Evolutionary conservation across 352 stramenopile species (phyloP), one percentile per base, ranked within the genome.

Genomic region (Phytophthora idaei): DNA sequence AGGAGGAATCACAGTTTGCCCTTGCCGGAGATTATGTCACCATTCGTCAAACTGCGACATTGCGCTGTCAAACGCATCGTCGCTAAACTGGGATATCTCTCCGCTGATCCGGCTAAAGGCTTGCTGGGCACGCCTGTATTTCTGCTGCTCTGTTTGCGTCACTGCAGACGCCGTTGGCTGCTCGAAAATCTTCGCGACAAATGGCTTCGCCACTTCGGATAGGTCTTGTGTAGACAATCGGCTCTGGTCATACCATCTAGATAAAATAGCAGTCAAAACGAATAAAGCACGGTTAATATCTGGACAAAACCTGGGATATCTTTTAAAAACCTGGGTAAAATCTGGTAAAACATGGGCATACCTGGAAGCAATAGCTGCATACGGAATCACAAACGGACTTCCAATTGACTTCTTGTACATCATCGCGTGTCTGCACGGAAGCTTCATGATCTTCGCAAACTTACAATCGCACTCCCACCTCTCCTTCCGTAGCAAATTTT

Each of bases 351-450:
- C 39, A 21, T 46, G 39, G 39, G 8, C 39, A 46, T 46, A 46
- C 15, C 39, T 46, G 39, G 5, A 27, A 21, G 12, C 39, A 12
- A 65, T 65, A 8, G 57, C 47, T 46, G 25, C 41, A 52, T 34
- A 65, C 17, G 48, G 47, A 42, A 42, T 15, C 36, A 47, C 57
- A 52, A 65, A 65, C n/a, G 48, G 17, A 64, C 46, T 56, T 5
- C 46, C 36, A 10, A n/a, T 39, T 41, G n/a, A 17, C 17, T 54
- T 34, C 45, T 48, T 62, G 55, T 41, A 62, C n/a, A 41, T 21
- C 41, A 62, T 55, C 44, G 55, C 55, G 32, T 62, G 55, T 31
- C 44, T 44, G n/a, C 55, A 62, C 29, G 55, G 27, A 36, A 39
- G 44, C 39, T 62, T 21, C 46, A 64, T 57, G 5, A 21, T 57